Conservation (phyloP, 2,329 filamentous ascomycete genomes). For the Alternaria triticina region DNA sequence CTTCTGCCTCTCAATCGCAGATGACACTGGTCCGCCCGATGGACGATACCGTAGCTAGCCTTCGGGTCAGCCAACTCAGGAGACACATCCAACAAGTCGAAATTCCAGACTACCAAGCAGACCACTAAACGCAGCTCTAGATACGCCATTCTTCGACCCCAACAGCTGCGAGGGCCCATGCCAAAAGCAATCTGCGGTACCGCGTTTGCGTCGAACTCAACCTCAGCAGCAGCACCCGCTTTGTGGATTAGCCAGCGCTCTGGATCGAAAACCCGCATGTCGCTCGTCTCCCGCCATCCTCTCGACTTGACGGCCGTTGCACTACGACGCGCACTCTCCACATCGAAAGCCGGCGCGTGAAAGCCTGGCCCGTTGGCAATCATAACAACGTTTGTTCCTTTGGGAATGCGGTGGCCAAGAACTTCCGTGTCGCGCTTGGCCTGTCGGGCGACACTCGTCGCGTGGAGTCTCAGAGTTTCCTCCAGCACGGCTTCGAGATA, state of each 20-base stretch:
- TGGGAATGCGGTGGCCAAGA: constrained; percentile 50
- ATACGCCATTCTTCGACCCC: constrained; percentile 11
- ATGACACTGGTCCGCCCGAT: not conserved
- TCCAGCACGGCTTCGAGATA: constrained; percentile 54
- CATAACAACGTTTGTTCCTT: constrained; percentile 47
- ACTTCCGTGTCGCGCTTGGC: constrained; percentile 50
- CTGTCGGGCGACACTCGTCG: constrained; percentile 39
- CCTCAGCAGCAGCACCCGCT: not conserved
- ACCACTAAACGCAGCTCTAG: constrained; percentile 15
- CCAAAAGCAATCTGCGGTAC: constrained; percentile 9
- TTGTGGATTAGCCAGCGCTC: constrained; percentile 6
- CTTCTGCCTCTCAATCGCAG: not conserved
- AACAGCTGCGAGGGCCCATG: constrained; percentile 11
- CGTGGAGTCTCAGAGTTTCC: constrained; percentile 47
- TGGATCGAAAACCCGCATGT: constrained; percentile 5
- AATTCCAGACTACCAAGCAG: constrained; percentile 9
- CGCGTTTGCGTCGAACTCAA: constrained; percentile 3
- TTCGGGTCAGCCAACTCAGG: not conserved
- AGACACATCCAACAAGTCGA: constrained; percentile 6
- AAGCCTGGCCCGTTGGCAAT: constrained; percentile 33
- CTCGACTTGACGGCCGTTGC: not conserved
- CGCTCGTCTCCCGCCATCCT: not conserved
- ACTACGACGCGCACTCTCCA: not conserved
- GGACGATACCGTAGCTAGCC: not conserved
- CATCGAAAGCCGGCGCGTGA: not conserved